phyloP scores from a whole-genome alignment of 2,329 filamentous ascomycete species.

The Ophiostoma quercus region DNA sequence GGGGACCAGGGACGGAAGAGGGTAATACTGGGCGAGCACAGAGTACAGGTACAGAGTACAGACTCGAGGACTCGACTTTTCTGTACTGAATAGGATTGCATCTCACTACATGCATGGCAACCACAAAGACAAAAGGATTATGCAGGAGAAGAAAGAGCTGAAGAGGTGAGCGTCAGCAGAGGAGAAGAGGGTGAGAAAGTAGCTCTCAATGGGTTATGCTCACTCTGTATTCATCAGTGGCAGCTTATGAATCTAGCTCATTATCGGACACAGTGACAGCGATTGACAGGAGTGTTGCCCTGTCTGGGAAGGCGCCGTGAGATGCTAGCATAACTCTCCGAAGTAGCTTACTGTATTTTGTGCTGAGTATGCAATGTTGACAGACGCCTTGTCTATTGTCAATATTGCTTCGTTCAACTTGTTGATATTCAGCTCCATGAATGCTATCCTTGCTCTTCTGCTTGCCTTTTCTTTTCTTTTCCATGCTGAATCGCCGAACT shows the following conservation, averaged over 20 bases:
- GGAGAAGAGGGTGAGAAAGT: neutral
- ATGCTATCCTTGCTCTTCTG: neutral
- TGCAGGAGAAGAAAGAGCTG: neutral
- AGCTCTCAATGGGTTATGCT: neutral
- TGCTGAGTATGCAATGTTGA: too few species aligned
- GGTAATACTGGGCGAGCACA: neutral
- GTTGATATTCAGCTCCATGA: neutral
- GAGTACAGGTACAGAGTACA: neutral
- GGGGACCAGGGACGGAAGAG: neutral
- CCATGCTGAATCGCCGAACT: neutral
- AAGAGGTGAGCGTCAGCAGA: neutral
- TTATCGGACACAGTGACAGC: neutral
- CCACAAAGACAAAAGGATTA: neutral
- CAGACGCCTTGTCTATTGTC: too few species aligned
- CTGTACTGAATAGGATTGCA: neutral
- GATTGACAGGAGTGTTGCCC: conserved; percentile 6
- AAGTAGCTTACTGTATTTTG: neutral
- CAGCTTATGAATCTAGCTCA: neutral
- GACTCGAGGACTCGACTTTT: neutral
- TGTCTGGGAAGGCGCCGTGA: neutral
- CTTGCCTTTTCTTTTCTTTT: neutral
- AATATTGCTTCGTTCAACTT: neutral
- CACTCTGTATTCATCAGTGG: neutral
- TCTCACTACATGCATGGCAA: too few species aligned
- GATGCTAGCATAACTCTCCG: neutral